Evolutionary conservation across 768 basidiomycete genomes (phyloP), one percentile per base, ranked within the genome.

Genomic region (Butyriboletus loyo): DNA sequence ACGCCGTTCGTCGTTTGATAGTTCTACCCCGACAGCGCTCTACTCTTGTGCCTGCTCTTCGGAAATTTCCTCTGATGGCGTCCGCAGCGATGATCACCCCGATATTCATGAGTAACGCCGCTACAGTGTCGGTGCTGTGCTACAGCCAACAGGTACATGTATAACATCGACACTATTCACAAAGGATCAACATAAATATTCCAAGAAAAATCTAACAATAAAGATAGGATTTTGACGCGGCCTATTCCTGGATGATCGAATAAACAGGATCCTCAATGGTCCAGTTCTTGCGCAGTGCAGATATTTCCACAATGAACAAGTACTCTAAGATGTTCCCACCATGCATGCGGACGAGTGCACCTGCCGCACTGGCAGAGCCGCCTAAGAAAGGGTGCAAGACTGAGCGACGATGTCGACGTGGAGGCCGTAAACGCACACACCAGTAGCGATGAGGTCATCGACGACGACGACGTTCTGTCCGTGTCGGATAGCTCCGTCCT

Each of bases 381-480:
- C 94, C 93, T 92, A 17, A 8, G 48, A 13, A 52, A 42, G 19
- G 27, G 47, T 28, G 49, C 5, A 25, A 24, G n/a, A 38, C 21
- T 62, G 45, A 62, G 37, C 7, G 28, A 54, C n/a, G 46, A 22
- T 19, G 32, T 30, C 47, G 27, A 19, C 36, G n/a, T 32, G 22
- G 27, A 34, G 37, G 14, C 6, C 13, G 46, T 17, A 28, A 22
- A n/a, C 17, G n/a, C n/a, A 56, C 78, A 38, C 57, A 89, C 95
- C 96, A 28, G 96, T 98, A 0, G 97, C 97, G 57, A 99, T 91
- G 36, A 99, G 78, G 70, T 99, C 97, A 71, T 99, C 97, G 25
- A 99, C 76, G 39, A 99, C 77, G 41, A 99, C 69, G 21, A 94
- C 92, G 54, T 75, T 87, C 66, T 94, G 86, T 27, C 93, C 92